Conservation (phyloP, 176 grass and related monocot species). For the Musa beccarii region DNA sequence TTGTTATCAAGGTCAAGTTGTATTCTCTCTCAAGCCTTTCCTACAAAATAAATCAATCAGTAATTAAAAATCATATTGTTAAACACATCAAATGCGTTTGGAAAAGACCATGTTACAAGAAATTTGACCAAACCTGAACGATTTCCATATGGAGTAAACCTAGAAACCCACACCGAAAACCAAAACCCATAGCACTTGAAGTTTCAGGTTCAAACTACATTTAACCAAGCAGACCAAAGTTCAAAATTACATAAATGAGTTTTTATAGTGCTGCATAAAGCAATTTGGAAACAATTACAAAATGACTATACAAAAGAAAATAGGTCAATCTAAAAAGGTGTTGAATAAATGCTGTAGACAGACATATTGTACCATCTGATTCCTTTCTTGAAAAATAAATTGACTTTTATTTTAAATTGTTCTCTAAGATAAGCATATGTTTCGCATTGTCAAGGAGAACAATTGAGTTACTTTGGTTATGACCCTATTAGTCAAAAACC, state of each 20-base stretch:
- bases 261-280: neutral
- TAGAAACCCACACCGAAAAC: conserved; percentile 94
- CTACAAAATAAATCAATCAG: conserved; percentile 32
- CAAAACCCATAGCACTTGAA: conserved; percentile 95
- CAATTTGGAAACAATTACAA: neutral
- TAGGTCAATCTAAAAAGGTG: too few relatives aligned
- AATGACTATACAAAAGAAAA: too few relatives aligned
- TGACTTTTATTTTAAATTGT: too few relatives aligned
- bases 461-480: too few relatives aligned
- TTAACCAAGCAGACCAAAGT: conserved; percentile 16
- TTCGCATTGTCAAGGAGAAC: too few relatives aligned
- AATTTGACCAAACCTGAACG: conserved; percentile 64
- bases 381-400: too few relatives aligned
- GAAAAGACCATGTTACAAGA: conserved; percentile 14
- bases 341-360: too few relatives aligned
- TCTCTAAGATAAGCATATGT: too few relatives aligned
- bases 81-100: conserved; percentile 7
- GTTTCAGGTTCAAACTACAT: conserved; percentile 90
- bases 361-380: too few relatives aligned
- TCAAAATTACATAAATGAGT: neutral
- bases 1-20: conserved; percentile 93
- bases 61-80: conserved; percentile 14
- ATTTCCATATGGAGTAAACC: conserved; percentile 99
- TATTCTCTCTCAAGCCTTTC: conserved; percentile 99
- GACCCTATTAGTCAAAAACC: too few relatives aligned